Conservation (phyloP, 441 rosid species). For the Breynia disticha region DNA sequence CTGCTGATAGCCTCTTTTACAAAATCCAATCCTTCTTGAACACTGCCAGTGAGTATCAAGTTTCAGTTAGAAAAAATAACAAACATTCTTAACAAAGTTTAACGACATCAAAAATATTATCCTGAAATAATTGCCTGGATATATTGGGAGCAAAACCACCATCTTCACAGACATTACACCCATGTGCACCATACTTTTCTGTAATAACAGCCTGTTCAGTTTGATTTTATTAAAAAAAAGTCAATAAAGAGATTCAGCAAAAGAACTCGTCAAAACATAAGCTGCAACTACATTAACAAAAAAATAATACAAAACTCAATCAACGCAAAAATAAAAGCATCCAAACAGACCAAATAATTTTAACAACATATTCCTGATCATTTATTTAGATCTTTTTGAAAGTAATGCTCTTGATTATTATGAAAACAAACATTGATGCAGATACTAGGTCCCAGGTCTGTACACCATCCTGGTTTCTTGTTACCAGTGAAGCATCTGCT, state of each 20-base stretch:
- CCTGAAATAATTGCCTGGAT: slow-evolving; percentile 47
- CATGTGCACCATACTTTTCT: slow-evolving; percentile 68
- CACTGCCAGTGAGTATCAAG: slow-evolving; percentile 32
- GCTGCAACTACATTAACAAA: slow-evolving; percentile 4
- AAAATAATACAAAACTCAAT: no score
- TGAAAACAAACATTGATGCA: no score
- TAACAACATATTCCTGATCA: no score
- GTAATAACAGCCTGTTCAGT: slow-evolving; percentile 74
- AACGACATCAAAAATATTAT: not conserved
- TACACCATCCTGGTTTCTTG: no score
- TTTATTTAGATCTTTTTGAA: no score
- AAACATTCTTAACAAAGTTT: no score
- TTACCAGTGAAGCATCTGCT: no score
- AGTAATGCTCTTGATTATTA: no score
- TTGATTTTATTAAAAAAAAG: slow-evolving; percentile 22
- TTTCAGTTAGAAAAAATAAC: not conserved
- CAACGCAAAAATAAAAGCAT: not conserved
- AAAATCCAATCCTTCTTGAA: slow-evolving; percentile 86
- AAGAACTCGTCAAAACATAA: slow-evolving; percentile 4
- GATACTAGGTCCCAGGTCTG: no score
- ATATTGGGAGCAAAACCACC: slow-evolving; percentile 96
- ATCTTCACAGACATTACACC: slow-evolving; percentile 87
- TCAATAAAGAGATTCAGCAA: slow-evolving; percentile 14
- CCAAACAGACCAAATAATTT: no score
- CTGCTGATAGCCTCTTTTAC: slow-evolving; percentile 90